Evolutionary conservation across 2,329 filamentous ascomycete species (phyloP).

Genomic region (Colletotrichum simmondsii): DNA sequence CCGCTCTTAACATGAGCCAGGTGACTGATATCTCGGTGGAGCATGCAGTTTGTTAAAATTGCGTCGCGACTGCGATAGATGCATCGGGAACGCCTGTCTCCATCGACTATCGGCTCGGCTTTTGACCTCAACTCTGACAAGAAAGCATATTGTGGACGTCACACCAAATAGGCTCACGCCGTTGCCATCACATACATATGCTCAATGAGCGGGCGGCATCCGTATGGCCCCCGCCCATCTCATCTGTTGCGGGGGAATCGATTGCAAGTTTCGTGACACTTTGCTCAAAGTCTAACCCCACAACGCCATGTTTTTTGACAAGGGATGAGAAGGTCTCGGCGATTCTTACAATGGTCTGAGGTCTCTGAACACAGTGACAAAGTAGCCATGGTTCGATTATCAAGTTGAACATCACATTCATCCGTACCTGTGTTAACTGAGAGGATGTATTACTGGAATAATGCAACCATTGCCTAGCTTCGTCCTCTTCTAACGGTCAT

Average conservation of each 20-base stretch:
- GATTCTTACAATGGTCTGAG: neutral
- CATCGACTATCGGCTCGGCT: constrained; percentile 20
- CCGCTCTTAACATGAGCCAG: constrained; percentile 31
- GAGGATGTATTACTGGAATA: neutral
- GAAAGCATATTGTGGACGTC: neutral
- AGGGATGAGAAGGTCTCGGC: neutral
- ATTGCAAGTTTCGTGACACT: neutral
- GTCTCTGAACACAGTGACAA: neutral
- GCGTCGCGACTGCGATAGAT: neutral
- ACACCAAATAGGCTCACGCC: neutral
- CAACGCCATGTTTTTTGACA: neutral
- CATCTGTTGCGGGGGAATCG: neutral
- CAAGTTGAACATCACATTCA: neutral
- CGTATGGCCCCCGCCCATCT: neutral
- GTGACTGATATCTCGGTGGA: constrained; percentile 27
- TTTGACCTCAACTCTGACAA: constrained; percentile 5
- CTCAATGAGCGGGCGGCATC: neutral
- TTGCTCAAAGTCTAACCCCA: constrained; percentile 1
- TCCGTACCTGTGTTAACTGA: neutral
- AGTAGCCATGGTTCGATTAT: neutral
- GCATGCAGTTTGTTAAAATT: neutral
- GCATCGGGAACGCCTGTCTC: constrained; percentile 11
- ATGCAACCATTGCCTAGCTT: neutral
- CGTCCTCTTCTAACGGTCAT: neutral
- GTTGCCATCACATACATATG: neutral